A percentile compares a stretch with the other conserved stretches of the same genome.
Conservation (phyloP, 805 yeast species). For the Starmerella bombicola region DNA sequence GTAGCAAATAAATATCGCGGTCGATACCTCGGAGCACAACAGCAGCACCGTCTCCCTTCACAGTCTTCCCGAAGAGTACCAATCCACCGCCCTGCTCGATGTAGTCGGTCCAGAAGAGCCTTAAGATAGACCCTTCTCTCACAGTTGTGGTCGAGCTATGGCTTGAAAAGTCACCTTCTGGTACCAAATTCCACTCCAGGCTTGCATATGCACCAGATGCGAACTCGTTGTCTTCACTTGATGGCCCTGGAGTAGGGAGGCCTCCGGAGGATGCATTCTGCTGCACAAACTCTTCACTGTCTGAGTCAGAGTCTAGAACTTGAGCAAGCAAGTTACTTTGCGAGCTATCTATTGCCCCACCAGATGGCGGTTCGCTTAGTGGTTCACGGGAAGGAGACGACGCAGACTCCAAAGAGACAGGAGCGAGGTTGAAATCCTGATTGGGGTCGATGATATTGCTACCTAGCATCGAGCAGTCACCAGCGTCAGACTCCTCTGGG, state of each 20-base stretch:
- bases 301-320: neutral
- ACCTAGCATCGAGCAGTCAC: conserved; percentile 9
- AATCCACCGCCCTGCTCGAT: conserved; percentile 61
- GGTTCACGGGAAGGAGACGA: conserved; percentile 1
- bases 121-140: conserved; percentile 27
- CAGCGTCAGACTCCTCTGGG: neutral
- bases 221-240: conserved; percentile 57
- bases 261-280: neutral
- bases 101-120: conserved; percentile 85
- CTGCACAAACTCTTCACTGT: neutral
- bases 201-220: conserved; percentile 33
- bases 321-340: neutral
- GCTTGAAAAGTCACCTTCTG: conserved; percentile 8
- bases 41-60: conserved; percentile 47
- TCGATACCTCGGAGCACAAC: conserved; percentile 58
- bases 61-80: conserved; percentile 68
- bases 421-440: conserved; percentile 3
- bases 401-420: conserved; percentile 6
- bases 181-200: conserved; percentile 6
- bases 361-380: neutral
- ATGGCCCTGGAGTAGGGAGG: conserved; percentile 21
- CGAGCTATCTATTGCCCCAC: neutral
- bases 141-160: neutral
- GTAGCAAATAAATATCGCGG: conserved; percentile 67
- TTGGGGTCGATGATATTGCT: conserved; percentile 1